Percentiles rank a stretch among this genome's conserved stretches.
Conservation (phyloP, 345 rosid species). For the Cochlearia excelsa region DNA sequence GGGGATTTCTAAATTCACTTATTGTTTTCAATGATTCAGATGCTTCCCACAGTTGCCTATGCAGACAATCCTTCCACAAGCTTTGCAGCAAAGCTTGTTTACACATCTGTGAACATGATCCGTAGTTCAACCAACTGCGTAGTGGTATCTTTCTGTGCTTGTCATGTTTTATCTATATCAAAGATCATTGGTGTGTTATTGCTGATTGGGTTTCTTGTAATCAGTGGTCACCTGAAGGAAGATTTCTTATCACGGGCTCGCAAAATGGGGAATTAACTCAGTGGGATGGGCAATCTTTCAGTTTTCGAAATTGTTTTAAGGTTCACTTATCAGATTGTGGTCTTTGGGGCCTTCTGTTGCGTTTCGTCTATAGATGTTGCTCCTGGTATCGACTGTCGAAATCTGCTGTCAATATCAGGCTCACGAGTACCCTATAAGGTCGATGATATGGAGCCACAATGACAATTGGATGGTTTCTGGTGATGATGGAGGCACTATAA, state of each 20-base stretch:
- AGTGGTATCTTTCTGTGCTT: constrained; percentile 67
- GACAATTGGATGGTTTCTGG: constrained; percentile 99
- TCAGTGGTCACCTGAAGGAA: constrained; percentile 97
- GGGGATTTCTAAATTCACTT: constrained; percentile 6
- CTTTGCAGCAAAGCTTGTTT: constrained; percentile 93
- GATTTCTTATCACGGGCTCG: constrained; percentile 94
- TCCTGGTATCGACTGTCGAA: constrained; percentile 16
- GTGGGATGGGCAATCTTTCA: constrained; percentile 98
- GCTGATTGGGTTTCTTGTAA: constrained; percentile 35
- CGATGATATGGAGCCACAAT: constrained; percentile 98
- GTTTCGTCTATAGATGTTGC: neutral
- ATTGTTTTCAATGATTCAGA: constrained; percentile 47
- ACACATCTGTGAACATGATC: constrained; percentile 87
- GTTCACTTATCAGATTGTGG: constrained; percentile 36
- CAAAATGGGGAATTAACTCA: constrained; percentile 97
- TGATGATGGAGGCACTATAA: constrained; percentile 94
- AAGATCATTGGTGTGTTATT: constrained; percentile 8
- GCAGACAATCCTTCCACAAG: constrained; percentile 95
- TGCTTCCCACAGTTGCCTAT: constrained; percentile 87
- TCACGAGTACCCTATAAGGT: constrained; percentile 96
- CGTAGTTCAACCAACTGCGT: constrained; percentile 91
- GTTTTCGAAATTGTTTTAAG: constrained; percentile 97
- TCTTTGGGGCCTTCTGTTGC: constrained; percentile 6
- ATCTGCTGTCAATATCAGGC: constrained; percentile 66
- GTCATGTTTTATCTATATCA: too few relatives aligned